Evolutionary conservation across 1,284 basidiomycete genomes (phyloP).

Genomic region (Ceratobasidium theobromae): DNA sequence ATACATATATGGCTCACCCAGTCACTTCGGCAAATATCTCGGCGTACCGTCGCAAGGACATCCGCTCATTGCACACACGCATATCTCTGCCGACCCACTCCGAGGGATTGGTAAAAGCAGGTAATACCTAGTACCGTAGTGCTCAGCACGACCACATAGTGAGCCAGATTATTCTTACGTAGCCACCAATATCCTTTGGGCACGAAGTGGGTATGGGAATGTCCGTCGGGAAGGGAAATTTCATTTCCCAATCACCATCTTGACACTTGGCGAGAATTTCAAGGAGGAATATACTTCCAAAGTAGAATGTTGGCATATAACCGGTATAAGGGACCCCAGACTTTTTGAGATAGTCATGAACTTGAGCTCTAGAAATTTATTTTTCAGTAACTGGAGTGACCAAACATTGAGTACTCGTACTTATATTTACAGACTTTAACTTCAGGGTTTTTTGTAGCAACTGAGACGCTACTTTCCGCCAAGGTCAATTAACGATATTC

Average conservation of each 20-base stretch:
- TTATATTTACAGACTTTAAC: not conserved
- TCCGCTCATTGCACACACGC: not conserved
- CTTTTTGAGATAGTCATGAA: not conserved
- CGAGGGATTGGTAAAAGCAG: not conserved
- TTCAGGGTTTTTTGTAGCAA: not conserved
- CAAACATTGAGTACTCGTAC: no score
- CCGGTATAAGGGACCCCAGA: conserved; percentile 5
- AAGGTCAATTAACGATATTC: not conserved
- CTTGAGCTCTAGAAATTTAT: not conserved
- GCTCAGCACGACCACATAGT: not conserved
- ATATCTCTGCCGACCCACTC: conserved; percentile 7
- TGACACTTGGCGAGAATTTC: not conserved
- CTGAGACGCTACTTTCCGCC: not conserved
- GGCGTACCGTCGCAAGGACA: not conserved
- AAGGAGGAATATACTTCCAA: conserved; percentile 8
- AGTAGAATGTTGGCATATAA: not conserved
- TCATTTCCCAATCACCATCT: not conserved
- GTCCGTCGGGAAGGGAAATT: not conserved
- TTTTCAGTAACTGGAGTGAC: no score
- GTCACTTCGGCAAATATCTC: conserved; percentile 18
- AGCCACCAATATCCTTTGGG: not conserved
- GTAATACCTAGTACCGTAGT: not conserved
- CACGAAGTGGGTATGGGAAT: not conserved
- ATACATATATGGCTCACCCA: not conserved
- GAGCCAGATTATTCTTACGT: not conserved